Evolutionary conservation across 2,329 filamentous ascomycete species (phyloP).

Genomic region (Leptosphaerulina australis): DNA sequence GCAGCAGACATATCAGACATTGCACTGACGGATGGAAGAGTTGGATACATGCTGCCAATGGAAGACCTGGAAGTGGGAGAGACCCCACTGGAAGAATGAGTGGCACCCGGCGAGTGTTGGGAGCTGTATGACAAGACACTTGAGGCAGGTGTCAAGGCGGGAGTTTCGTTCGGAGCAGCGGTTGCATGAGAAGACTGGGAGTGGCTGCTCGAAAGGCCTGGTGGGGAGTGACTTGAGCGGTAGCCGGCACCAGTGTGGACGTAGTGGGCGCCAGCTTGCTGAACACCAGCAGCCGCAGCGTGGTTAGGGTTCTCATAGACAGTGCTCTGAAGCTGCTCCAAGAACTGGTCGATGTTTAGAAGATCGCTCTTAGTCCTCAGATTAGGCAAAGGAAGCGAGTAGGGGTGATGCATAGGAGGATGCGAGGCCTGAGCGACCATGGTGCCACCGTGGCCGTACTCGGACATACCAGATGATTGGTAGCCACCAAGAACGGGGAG

Average conservation of each 20-base stretch:
- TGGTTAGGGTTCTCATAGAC: constrained; percentile 92
- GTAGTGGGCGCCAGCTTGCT: constrained; percentile 74
- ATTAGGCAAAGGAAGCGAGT: constrained; percentile 87
- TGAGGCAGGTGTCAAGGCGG: constrained; percentile 76
- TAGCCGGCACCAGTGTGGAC: constrained; percentile 59
- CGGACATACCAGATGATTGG: constrained; percentile 51
- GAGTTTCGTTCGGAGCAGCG: constrained; percentile 63
- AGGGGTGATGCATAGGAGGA: constrained; percentile 77
- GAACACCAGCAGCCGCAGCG: constrained; percentile 77
- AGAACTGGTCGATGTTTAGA: constrained; percentile 89
- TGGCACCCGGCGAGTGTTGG: constrained; percentile 77
- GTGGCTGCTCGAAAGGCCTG: constrained; percentile 45
- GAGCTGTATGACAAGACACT: constrained; percentile 78
- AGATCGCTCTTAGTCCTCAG: constrained; percentile 92
- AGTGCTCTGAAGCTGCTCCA: constrained; percentile 94
- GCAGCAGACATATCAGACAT: constrained; percentile 67
- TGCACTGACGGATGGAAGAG: constrained; percentile 71
- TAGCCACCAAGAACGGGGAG: constrained; percentile 51
- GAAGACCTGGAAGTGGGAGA: constrained; percentile 66
- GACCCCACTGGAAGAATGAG: constrained; percentile 64
- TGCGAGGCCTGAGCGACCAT: constrained; percentile 59
- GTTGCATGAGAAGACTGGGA: constrained; percentile 61
- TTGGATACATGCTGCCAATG: constrained; percentile 73
- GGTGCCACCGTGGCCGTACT: constrained; percentile 61
- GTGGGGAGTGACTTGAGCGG: constrained; percentile 65